Evolutionary conservation across 2,329 filamentous ascomycete species (phyloP), one percentile per base, ranked within the genome.

Genomic region (Nigrospora osmanthi): DNA sequence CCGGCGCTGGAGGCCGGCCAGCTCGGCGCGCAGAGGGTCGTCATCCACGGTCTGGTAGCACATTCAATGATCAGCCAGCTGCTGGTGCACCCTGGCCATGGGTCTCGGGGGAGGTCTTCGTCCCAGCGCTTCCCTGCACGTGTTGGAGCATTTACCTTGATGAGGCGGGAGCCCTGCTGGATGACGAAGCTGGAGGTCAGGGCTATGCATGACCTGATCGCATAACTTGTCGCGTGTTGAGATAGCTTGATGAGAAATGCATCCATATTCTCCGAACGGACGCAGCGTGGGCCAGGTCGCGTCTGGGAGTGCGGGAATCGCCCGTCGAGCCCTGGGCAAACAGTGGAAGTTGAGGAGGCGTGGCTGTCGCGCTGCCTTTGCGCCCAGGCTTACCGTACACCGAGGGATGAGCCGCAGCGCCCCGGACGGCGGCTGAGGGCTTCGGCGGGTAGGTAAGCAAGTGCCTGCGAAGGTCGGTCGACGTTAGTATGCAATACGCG

Each of bases 171-270:
- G 46, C 86, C 89, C 64, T 95, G 89, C 47, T 80, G 80, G 50
- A 95, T 75, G n/a, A 89, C 87, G 68, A 89, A 95, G 35, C 76
- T 81, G 43, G 88, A 89, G 2, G 90, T 95, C 52, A 95, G 77
- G 40, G 86, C 81, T 53, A 97, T 83, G 41, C 89, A 89, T 15
- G 89, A 90, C 41, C 87, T 76, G 57, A 96, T 90, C 61, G 89
- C 89, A 77, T 93, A 94, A 68, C 89, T 95, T 76, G 94, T 84
- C 41, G 88, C 87, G 68, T 94, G 88, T 40, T 71, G 64, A 49
- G 76, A 76, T 47, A 81, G 61, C 38, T 67, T 64, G 41, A 71
- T 58, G 46, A 81, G 65, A 49, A 81, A 72, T 44, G 73, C 73
- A 61, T 95, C 89, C 89, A 95, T 94, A 47, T 28, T 10, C 9